Percentiles rank a stretch among this genome's conserved stretches.
Conservation (phyloP, 2,329 filamentous ascomycete genomes). For the Claviceps quebecensis region DNA sequence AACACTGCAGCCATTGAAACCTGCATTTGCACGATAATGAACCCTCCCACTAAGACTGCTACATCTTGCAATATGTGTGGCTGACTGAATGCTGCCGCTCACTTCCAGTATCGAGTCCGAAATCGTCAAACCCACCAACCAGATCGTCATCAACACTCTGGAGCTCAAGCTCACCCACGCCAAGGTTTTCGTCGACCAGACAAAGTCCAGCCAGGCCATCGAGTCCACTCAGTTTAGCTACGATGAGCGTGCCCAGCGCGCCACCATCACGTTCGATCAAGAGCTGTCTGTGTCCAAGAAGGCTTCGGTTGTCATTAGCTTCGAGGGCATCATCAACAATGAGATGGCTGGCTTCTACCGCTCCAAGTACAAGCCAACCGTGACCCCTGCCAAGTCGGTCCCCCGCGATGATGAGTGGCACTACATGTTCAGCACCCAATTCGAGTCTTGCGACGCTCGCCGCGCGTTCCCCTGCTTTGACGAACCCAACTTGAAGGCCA, state of each 20-base stretch:
- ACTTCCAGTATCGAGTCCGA: conserved; percentile 53
- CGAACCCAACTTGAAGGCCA: conserved; percentile 92
- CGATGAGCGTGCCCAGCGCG: conserved; percentile 72
- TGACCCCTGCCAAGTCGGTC: conserved; percentile 59
- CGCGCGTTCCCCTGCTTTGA: conserved; percentile 96
- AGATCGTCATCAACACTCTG: conserved; percentile 73
- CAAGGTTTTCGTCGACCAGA: conserved; percentile 45
- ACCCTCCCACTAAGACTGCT: not conserved
- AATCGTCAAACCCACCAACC: conserved; percentile 55
- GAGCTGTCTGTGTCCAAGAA: conserved; percentile 55
- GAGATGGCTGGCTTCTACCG: conserved; percentile 90
- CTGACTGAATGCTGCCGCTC: too few species aligned
- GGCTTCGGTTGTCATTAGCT: conserved; percentile 54
- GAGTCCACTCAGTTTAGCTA: conserved; percentile 59
- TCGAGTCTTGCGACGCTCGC: conserved; percentile 90
- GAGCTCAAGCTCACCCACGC: conserved; percentile 62
- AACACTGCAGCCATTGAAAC: not conserved
- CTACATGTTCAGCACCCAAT: conserved; percentile 88
- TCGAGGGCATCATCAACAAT: conserved; percentile 73
- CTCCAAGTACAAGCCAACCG: conserved; percentile 78
- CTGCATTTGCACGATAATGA: too few species aligned
- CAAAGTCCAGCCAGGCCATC: conserved; percentile 40
- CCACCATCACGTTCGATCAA: conserved; percentile 60
- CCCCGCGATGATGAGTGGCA: conserved; percentile 55
- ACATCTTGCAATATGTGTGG: too few species aligned